These are phyloP conservation scores for Sclerotiophoma versabilis DNA, from an alignment of 2,329 filamentous ascomycete species.

Conservation along the genomic window DNA sequence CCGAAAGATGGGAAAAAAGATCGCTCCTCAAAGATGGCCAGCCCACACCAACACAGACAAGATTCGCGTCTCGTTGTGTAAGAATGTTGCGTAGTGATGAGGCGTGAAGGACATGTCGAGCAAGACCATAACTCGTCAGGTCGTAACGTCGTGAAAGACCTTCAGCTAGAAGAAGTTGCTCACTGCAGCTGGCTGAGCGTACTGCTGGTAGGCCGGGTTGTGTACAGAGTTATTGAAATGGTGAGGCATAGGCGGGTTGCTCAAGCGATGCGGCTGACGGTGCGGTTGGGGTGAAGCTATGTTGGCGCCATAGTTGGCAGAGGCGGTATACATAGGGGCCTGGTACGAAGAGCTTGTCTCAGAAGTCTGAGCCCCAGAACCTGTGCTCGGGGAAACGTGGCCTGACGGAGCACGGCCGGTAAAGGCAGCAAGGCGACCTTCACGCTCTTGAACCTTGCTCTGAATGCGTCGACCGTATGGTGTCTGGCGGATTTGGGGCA, in stretches of 20 bases:
- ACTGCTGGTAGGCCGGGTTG: conserved; percentile 51
- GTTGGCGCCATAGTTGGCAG: conserved; percentile 44
- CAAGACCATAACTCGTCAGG: conserved; percentile 57
- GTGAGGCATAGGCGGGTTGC: conserved; percentile 46
- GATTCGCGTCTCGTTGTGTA: conserved; percentile 26
- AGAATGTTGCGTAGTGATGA: conserved; percentile 30
- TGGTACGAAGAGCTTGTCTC: conserved; percentile 33
- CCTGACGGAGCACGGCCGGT: conserved; percentile 40
- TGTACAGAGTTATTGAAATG: conserved; percentile 48
- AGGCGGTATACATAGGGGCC: conserved; percentile 46
- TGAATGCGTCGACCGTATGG: conserved; percentile 94
- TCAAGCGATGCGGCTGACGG: conserved; percentile 47
- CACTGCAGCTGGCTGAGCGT: conserved; percentile 50
- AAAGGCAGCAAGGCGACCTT: conserved; percentile 48
- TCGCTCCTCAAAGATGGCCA: conserved; percentile 28
- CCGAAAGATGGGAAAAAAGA: conserved; percentile 38
- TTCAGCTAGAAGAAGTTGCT: conserved; percentile 54
- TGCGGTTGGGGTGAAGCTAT: conserved; percentile 47
- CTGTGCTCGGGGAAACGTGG: conserved; percentile 40
- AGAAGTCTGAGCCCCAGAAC: conserved; percentile 30
- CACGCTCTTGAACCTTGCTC: conserved; percentile 76
- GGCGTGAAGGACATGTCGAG: conserved; percentile 26
- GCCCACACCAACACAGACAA: conserved; percentile 35
- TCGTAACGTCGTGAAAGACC: conserved; percentile 55
- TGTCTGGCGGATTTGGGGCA: conserved; percentile 85